Conservation (phyloP, 2,329 filamentous ascomycete species). For the Nemania bipapillata region DNA sequence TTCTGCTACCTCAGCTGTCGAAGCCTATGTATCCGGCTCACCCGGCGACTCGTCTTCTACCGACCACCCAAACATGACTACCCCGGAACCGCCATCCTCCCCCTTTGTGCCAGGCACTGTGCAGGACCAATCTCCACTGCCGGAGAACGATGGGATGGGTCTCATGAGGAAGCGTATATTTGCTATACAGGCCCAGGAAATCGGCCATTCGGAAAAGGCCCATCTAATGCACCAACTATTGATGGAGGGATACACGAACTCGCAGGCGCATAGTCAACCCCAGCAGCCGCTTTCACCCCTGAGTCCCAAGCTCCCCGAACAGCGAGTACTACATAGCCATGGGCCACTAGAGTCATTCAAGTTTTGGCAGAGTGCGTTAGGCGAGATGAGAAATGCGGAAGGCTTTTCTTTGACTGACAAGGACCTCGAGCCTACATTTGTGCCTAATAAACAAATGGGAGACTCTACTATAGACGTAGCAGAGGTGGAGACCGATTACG, state of each 20-base stretch:
- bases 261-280: constrained; percentile 51
- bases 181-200: constrained; percentile 70
- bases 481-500: constrained; percentile 51
- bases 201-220: constrained; percentile 73
- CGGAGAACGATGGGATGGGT: constrained; percentile 83
- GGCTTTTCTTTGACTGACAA: constrained; percentile 65
- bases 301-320: constrained; percentile 56
- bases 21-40: constrained; percentile 25
- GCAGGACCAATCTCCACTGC: constrained; percentile 56
- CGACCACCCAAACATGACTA: constrained; percentile 32
- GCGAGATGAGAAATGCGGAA: constrained; percentile 54
- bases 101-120: constrained; percentile 10
- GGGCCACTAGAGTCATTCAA: constrained; percentile 65
- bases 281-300: constrained; percentile 51
- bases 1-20: constrained; percentile 8
- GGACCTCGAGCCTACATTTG: constrained; percentile 75
- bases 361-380: constrained; percentile 66
- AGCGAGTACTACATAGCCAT: constrained; percentile 50
- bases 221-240: constrained; percentile 76
- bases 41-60: constrained; percentile 32
- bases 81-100: constrained; percentile 27
- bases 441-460: constrained; percentile 61
- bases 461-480: constrained; percentile 58
- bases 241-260: constrained; percentile 72
- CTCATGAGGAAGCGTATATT: constrained; percentile 74